These are phyloP conservation scores for Coniella lustricola DNA, from an alignment of 2,329 filamentous ascomycete genomes.

Conservation along the genomic window DNA sequence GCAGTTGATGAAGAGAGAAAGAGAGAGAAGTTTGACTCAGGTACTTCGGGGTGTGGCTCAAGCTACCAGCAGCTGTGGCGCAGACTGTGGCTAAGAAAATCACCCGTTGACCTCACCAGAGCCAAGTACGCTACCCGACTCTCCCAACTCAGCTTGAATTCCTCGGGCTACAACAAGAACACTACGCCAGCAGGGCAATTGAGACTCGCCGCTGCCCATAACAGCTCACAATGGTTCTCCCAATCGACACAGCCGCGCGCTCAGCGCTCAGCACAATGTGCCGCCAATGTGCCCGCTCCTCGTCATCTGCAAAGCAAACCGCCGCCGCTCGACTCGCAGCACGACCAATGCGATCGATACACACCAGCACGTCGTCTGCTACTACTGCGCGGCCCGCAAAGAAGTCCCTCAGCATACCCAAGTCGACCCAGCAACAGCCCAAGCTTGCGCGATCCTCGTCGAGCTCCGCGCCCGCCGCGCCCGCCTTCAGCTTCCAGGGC, in stretches of 20 bases:
- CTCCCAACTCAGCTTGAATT: not conserved
- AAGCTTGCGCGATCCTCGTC: conserved; percentile 7
- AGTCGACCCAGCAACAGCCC: not conserved
- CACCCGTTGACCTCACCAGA: not conserved
- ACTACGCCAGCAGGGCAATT: not conserved
- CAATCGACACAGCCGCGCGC: conserved; percentile 15
- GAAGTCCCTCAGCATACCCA: not conserved
- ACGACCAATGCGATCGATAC: conserved; percentile 6
- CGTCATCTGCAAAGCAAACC: conserved; percentile 6
- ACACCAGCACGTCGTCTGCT: conserved; percentile 6
- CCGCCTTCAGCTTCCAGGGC: conserved; percentile 3
- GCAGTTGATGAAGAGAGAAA: too few species aligned
- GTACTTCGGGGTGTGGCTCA: not conserved
- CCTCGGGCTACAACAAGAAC: not conserved
- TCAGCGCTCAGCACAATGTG: conserved; percentile 16
- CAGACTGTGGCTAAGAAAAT: conserved; percentile 1
- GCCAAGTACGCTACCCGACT: too few species aligned
- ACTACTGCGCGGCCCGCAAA: not conserved
- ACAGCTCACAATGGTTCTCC: conserved; percentile 6
- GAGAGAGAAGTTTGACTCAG: conserved; percentile 3
- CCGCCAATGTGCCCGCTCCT: conserved; percentile 15
- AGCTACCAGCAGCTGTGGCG: conserved; percentile 2
- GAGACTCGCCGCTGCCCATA: not conserved
- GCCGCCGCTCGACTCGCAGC: conserved; percentile 7
- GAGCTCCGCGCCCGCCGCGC: conserved; percentile 10